A percentile compares a stretch with the other conserved stretches of the same genome.
Evolutionary conservation across 73 alveolate genomes (phyloP).

Genomic region (Paramecium primaurelia): DNA sequence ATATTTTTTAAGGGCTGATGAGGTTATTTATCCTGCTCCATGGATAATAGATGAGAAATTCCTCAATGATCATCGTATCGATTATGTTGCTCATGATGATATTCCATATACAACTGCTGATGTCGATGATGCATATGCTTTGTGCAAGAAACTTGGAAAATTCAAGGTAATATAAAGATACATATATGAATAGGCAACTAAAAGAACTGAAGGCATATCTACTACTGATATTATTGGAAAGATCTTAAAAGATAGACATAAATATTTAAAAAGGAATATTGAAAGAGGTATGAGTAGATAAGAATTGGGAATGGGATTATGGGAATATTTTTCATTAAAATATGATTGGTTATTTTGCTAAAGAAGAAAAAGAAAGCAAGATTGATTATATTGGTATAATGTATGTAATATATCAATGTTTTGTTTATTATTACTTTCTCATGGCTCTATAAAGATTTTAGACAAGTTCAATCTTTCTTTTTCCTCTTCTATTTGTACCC

Average conservation of each 20-base stretch:
- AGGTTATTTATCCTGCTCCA: slow-evolving; percentile 95
- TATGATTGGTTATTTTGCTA: neutral
- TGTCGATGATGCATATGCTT: slow-evolving; percentile 90
- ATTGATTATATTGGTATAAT: slow-evolving; percentile 41
- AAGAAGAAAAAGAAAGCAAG: neutral
- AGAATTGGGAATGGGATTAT: slow-evolving; percentile 78
- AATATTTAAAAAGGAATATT: slow-evolving; percentile 82
- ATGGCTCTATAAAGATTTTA: slow-evolving; percentile 72
- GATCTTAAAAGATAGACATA: slow-evolving; percentile 85
- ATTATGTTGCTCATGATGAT: slow-evolving; percentile 93
- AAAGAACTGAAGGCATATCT: slow-evolving; percentile 96
- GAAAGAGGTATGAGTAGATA: slow-evolving; percentile 88
- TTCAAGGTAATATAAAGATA: slow-evolving; percentile 55
- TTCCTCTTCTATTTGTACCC: slow-evolving; percentile 96
- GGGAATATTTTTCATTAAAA: slow-evolving; percentile 45
- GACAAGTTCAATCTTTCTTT: slow-evolving; percentile 81
- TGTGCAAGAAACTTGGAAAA: slow-evolving; percentile 87
- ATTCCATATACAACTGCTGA: slow-evolving; percentile 92
- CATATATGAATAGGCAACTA: slow-evolving; percentile 72
- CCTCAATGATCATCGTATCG: slow-evolving; percentile 75
- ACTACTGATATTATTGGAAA: slow-evolving; percentile 90
- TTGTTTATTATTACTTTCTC: slow-evolving; percentile 66
- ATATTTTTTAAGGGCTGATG: slow-evolving; percentile 78
- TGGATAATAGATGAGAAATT: slow-evolving; percentile 89
- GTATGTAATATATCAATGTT: slow-evolving; percentile 6